Evolutionary conservation across 176 grass and related monocot genomes (phyloP).

Genomic region (Hordeum marinum): DNA sequence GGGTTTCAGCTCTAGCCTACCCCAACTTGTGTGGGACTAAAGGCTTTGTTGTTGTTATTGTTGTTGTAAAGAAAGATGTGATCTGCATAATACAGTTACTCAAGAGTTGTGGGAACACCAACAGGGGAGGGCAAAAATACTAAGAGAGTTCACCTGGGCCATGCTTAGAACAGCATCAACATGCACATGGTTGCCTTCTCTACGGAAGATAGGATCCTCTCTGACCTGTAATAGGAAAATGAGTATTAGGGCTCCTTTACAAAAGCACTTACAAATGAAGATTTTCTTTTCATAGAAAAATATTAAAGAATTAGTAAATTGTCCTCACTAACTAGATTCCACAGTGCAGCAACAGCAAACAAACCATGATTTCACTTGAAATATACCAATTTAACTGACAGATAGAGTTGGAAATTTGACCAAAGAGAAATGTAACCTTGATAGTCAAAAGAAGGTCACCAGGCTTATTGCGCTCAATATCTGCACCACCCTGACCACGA

Average conservation of each 20-base stretch:
- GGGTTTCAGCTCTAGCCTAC: too few species aligned
- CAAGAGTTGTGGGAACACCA: not conserved
- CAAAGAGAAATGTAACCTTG: slow-evolving; percentile 48
- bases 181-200: slow-evolving; percentile 90
- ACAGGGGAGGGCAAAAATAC: not conserved
- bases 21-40: too few species aligned
- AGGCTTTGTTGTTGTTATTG: too few species aligned
- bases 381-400: not conserved
- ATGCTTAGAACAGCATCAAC: slow-evolving; percentile 84
- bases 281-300: not conserved
- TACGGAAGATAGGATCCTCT: slow-evolving; percentile 81
- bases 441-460: slow-evolving; percentile 87
- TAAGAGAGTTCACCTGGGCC: slow-evolving; percentile 53
- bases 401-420: not conserved
- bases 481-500: slow-evolving; percentile 72
- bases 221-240: slow-evolving; percentile 54
- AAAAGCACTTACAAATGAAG: not conserved
- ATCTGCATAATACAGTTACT: not conserved
- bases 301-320: not conserved
- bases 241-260: not conserved
- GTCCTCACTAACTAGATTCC: not conserved
- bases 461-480: slow-evolving; percentile 67
- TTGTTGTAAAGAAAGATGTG: not conserved
- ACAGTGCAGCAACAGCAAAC: not conserved
- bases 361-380: not conserved